Evolutionary conservation across 768 basidiomycete genomes (phyloP).

Genomic region (Lanmaoa rubissima): DNA sequence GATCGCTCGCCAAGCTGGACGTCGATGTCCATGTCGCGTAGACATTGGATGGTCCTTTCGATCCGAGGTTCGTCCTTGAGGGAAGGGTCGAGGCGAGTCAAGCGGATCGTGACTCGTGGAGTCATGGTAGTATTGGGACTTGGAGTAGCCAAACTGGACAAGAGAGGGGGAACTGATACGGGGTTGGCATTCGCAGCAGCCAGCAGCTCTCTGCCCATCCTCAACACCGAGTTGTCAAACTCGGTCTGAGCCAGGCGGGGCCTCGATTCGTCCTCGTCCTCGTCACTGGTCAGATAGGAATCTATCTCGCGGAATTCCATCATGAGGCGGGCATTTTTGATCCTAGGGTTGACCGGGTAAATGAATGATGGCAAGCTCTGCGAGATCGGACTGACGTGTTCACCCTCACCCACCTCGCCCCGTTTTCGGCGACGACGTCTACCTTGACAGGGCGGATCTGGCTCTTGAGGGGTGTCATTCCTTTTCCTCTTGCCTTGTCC

Average conservation of each 20-base stretch:
- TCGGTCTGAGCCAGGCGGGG: slow-evolving; percentile 48
- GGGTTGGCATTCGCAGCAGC: slow-evolving; percentile 61
- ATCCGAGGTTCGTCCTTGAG: slow-evolving; percentile 54
- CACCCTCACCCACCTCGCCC: slow-evolving; percentile 76
- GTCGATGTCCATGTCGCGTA: slow-evolving; percentile 62
- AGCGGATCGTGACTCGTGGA: slow-evolving; percentile 56
- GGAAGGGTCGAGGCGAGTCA: slow-evolving; percentile 64
- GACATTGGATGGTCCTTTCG: slow-evolving; percentile 49
- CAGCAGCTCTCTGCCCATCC: slow-evolving; percentile 66
- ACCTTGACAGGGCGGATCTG: slow-evolving; percentile 52
- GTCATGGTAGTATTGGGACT: slow-evolving; percentile 8
- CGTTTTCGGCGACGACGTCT: slow-evolving; percentile 76
- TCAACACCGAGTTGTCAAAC: slow-evolving; percentile 72
- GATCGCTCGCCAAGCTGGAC: slow-evolving; percentile 64
- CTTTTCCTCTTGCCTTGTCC: not conserved
- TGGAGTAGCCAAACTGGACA: not conserved
- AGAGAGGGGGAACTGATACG: slow-evolving; percentile 28
- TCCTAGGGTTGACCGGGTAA: slow-evolving; percentile 41
- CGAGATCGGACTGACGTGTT: slow-evolving; percentile 67
- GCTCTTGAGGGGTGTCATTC: not conserved
- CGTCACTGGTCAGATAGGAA: slow-evolving; percentile 62
- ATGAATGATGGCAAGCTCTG: not conserved
- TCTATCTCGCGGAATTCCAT: slow-evolving; percentile 85
- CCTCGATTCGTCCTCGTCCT: slow-evolving; percentile 41
- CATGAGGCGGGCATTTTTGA: slow-evolving; percentile 72